Percentiles rank a stretch among this genome's conserved stretches.
These are phyloP conservation scores for Rhodotorula taiwanensis DNA, from an alignment of 768 basidiomycete genomes.

Conservation along the genomic window DNA sequence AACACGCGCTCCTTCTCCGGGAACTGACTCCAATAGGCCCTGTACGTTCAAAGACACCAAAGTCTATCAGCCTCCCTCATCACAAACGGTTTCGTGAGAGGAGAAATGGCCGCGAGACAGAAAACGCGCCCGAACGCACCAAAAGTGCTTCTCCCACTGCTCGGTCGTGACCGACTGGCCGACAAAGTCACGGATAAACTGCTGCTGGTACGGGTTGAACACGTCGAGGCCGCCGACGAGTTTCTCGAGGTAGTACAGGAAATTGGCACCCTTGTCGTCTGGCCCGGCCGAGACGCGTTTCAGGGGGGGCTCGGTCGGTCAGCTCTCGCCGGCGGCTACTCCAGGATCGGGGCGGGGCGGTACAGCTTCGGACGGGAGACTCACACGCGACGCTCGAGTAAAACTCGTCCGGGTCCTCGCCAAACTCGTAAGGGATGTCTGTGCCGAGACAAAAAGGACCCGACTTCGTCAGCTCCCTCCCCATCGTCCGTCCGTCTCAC, in stretches of 20 bases:
- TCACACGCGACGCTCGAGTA: conserved; percentile 56
- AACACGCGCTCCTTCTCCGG: conserved; percentile 42
- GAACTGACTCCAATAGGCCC: conserved; percentile 41
- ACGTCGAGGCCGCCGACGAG: conserved; percentile 40
- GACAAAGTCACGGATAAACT: conserved; percentile 46
- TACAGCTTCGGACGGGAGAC: conserved; percentile 27
- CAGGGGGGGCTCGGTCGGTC: too few relatives aligned
- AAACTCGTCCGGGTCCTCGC: conserved; percentile 41
- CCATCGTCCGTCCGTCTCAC: not conserved
- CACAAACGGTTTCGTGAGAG: too few relatives aligned
- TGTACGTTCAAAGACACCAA: conserved; percentile 36
- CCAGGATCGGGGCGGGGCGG: too few relatives aligned
- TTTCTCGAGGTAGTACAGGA: conserved; percentile 66
- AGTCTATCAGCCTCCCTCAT: conserved; percentile 34
- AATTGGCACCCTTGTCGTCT: conserved; percentile 70
- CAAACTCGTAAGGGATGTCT: conserved; percentile 31
- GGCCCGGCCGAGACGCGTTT: too few relatives aligned
- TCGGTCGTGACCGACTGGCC: conserved; percentile 46
- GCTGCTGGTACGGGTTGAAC: conserved; percentile 45
- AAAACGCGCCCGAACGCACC: too few relatives aligned
- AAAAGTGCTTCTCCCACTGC: conserved; percentile 47
- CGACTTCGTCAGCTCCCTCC: too few relatives aligned
- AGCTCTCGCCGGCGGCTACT: too few relatives aligned
- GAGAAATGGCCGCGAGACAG: too few relatives aligned
- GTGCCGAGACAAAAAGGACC: too few relatives aligned